Evolutionary conservation across 441 rosid species (phyloP), one percentile per base, ranked within the genome.

Genomic region (Daphne laureola): DNA sequence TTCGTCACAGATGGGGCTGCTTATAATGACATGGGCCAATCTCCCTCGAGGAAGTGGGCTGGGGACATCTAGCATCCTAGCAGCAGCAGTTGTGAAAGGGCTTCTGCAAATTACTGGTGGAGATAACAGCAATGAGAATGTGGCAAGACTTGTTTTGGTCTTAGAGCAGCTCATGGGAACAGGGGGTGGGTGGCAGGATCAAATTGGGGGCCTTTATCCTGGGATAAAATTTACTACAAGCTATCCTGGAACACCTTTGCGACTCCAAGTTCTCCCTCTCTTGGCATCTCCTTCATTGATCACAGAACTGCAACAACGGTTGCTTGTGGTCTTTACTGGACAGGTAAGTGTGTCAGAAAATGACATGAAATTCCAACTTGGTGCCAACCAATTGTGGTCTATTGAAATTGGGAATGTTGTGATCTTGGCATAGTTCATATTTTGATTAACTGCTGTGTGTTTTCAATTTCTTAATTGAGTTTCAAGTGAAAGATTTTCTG

Each of bases 131-230:
- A 81, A 78, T 46, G 94, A 86, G 67, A 92, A 89, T 49, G 84
- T 84, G 12, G 96, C 98, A 4, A 77, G 94, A 58, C 90, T 92
- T 14, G 95, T 91, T 45, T 78, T 88, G 80, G 88, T 84, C 42
- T 65, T 88, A 52, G 96, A 92, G 75, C 96, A 89, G 70, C 84
- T 92, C 61, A 84, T 92, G 98, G 97, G 98, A 40, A 89, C 97
- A 21, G 94, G 97, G 53, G 97, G 98, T 55, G 96, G 97, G 62
- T 89, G 97, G 98, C 94, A 92, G 77, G 97, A 92, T 72, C 96
- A 89, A 71, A 84, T 89, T 12, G 94, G 98, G 57, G 98, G 98
- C 46, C 55, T 88, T 64, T 86, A 82, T 73, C 84, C 92, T 8
- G 96, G 88, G 43, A 82, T 92, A 56, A 92, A 92, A 68, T 80